phyloP scores from a whole-genome alignment of 73 alveolate genomes.

The Paramecium caudatum region DNA sequence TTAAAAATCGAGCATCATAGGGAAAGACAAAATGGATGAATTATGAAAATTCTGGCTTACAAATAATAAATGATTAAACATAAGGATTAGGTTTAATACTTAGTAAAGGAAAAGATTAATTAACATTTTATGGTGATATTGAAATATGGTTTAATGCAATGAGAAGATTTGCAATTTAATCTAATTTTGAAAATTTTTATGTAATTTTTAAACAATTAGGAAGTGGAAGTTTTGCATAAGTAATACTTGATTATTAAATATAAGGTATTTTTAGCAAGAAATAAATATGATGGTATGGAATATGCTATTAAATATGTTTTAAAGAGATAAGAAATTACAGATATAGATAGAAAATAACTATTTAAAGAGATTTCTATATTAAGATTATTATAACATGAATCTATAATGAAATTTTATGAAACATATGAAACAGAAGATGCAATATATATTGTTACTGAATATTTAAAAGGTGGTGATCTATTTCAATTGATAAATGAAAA shows the following conservation, averaged over 20 bases:
- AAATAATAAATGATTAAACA: background rate
- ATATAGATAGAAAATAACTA: background rate
- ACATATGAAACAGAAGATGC: conserved; percentile 66
- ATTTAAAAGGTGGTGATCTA: conserved; percentile 72
- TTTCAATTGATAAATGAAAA: conserved; percentile 1
- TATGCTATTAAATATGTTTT: conserved; percentile 13
- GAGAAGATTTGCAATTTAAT: conserved; percentile 42
- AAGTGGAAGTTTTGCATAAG: conserved; percentile 74
- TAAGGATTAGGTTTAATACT: conserved; percentile 14
- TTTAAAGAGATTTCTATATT: conserved; percentile 35
- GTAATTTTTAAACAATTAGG: conserved; percentile 63
- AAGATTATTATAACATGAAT: conserved; percentile 44
- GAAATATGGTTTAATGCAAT: conserved; percentile 57
- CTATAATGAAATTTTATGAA: conserved; percentile 68
- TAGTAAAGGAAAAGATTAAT: conserved; percentile 5
- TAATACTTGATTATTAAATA: background rate
- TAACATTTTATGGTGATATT: conserved; percentile 43
- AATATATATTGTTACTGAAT: conserved; percentile 59
- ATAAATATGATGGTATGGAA: background rate
- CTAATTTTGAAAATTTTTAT: conserved; percentile 49
- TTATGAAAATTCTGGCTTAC: background rate
- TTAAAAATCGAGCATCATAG: background rate
- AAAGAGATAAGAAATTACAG: background rate
- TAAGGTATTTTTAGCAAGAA: conserved; percentile 44
- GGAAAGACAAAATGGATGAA: conserved; percentile 35